A percentile compares a stretch with the other conserved stretches of the same genome.
These are phyloP conservation scores for Chrysanthemum makinoi DNA, from an alignment of 129 eudicot genomes.

Conservation along the genomic window DNA sequence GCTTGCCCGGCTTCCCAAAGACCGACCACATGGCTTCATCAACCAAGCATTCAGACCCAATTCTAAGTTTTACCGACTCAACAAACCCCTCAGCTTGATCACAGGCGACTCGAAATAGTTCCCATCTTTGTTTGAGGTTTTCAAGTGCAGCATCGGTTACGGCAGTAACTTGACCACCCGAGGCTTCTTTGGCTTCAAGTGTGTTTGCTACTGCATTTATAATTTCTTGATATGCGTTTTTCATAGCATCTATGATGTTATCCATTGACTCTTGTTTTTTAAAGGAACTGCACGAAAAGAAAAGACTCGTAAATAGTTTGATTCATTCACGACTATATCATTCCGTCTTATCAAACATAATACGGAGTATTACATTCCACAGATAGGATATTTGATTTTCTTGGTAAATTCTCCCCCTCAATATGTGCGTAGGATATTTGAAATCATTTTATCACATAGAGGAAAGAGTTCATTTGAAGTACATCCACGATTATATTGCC, in stretches of 20 bases:
- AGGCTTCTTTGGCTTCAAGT: slow-evolving; percentile 61
- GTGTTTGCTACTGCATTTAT: slow-evolving; percentile 58
- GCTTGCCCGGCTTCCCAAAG: slow-evolving; percentile 59
- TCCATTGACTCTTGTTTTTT: slow-evolving; percentile 48
- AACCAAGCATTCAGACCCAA: slow-evolving; percentile 86
- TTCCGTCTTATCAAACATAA: too few relatives aligned
- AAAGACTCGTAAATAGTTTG: too few relatives aligned
- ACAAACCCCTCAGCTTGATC: slow-evolving; percentile 95
- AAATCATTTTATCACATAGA: too few relatives aligned
- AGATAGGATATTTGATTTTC: too few relatives aligned
- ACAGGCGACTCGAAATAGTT: slow-evolving; percentile 78
- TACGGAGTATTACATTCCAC: too few relatives aligned
- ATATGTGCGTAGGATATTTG: too few relatives aligned
- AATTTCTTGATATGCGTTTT: slow-evolving; percentile 69
- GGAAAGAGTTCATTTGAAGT: too few relatives aligned
- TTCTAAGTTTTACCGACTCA: slow-evolving; percentile 81
- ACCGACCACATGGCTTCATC: slow-evolving; percentile 88
- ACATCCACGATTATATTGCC: too few relatives aligned
- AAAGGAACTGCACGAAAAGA: neutral
- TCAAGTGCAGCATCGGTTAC: slow-evolving; percentile 82
- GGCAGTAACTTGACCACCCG: slow-evolving; percentile 59
- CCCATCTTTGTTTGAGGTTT: slow-evolving; percentile 85
- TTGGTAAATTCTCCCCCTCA: too few relatives aligned
- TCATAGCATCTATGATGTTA: slow-evolving; percentile 66
- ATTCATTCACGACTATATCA: too few relatives aligned